Base-by-base conservation (phyloP, 2,329 filamentous ascomycete species). In the Anthostomella pinea region DNA sequence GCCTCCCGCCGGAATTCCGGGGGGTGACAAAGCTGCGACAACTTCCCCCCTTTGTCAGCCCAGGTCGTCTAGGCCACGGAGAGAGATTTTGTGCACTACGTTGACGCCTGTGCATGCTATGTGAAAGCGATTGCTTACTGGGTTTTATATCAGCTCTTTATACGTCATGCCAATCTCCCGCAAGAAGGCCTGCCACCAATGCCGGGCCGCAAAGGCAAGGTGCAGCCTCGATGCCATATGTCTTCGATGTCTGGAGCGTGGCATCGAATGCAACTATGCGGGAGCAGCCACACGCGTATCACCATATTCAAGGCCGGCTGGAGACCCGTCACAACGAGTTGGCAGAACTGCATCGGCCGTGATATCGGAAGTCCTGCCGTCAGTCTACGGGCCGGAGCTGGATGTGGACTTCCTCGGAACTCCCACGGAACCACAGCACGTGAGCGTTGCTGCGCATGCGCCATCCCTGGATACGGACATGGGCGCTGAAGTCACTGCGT, bases 191-290 rank as follows among this genome's bases (percentile, higher is more conserved):
- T 58, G 55, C 38, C 15, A 35, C 20, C 39, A 37, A 15, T 58
- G 54, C 34, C 43, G 54, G n/a, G 13, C 29, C 10, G 51, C 53
- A 9, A 58, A 56, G 30, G 35, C 53, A 6, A 49, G 48, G 28
- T 58, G 54, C 29, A 53, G 44, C 8, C 52, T 54, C 9, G 49
- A 45, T 8, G 29, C 17, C 1, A 35, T 44, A 2, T 58, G 54
- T 27, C 37, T 38, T 7, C 46, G 54, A 18, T 56, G 52, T 24
- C 33, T 30, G 5, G 42, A 46, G 7, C 46, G 49, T 8, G 38
- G 39, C 3, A 16, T 52, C 8, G 18, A 19, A 20, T 54, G 51
- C 38, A 38, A 45, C 21, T 56, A 56, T 23, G 38, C 20, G 8
- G 29, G 28, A 21, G 31, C 8, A 17, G 9, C 22, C 15, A 17